Evolutionary conservation across 2,329 filamentous ascomycete species (phyloP).

Genomic region (Fonsecaea nubica): DNA sequence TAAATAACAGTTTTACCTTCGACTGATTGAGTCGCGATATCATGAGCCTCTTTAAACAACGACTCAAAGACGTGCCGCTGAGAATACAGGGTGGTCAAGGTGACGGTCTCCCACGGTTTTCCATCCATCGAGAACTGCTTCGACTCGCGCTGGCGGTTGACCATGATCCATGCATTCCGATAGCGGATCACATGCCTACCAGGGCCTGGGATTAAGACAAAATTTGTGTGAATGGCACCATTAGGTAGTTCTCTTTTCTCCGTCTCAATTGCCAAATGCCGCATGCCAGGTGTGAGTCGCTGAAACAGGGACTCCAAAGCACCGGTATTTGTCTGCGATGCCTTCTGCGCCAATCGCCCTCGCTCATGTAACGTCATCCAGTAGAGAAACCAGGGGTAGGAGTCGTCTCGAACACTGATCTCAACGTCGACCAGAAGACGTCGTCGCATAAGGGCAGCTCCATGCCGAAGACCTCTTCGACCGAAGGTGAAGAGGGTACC

Average conservation of each 20-base stretch:
- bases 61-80: conserved; percentile 89
- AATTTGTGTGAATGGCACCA: conserved; percentile 76
- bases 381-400: conserved; percentile 90
- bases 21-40: conserved; percentile 76
- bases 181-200: conserved; percentile 88
- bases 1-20: conserved; percentile 95
- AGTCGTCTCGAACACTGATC: conserved; percentile 90
- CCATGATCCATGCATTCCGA: conserved; percentile 82
- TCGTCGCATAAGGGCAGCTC: conserved; percentile 75
- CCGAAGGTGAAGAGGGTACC: conserved; percentile 81
- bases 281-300: conserved; percentile 65
- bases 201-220: conserved; percentile 88
- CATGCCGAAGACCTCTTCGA: conserved; percentile 75
- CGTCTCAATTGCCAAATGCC: conserved; percentile 70
- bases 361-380: conserved; percentile 89
- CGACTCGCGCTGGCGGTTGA: conserved; percentile 80
- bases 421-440: conserved; percentile 94
- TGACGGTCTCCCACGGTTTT: conserved; percentile 91
- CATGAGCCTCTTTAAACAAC: conserved; percentile 85
- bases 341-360: conserved; percentile 57
- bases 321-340: conserved; percentile 51
- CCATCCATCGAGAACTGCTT: conserved; percentile 69
- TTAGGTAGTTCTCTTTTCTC: conserved; percentile 67
- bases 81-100: conserved; percentile 87
- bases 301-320: conserved; percentile 62